phyloP scores from a whole-genome alignment of 2,329 filamentous ascomycete species.

The Ophiocordyceps camponoti-floridani region DNA sequence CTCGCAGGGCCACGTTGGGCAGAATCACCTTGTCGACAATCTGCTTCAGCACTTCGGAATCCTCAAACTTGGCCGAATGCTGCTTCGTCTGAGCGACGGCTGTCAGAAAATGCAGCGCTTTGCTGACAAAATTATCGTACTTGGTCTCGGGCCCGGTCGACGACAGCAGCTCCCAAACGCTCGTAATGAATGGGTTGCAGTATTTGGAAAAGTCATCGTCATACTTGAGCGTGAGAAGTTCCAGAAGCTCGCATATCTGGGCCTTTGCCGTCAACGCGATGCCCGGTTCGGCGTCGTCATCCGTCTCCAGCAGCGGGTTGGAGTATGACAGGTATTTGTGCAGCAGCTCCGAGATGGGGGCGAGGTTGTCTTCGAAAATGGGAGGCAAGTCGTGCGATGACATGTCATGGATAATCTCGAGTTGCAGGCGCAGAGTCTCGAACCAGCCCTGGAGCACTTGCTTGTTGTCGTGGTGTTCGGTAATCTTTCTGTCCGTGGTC shows the following conservation, averaged over 20 bases:
- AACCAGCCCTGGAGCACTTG: constrained; percentile 60
- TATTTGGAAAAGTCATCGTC: constrained; percentile 80
- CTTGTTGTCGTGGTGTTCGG: constrained; percentile 59
- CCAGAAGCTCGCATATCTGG: constrained; percentile 79
- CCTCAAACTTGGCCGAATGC: constrained; percentile 76
- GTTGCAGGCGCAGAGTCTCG: constrained; percentile 67
- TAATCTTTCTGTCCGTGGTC: constrained; percentile 54
- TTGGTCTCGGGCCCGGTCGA: constrained; percentile 75
- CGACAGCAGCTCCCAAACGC: constrained; percentile 81
- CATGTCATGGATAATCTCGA: constrained; percentile 89
- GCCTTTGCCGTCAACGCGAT: constrained; percentile 76
- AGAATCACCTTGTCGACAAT: constrained; percentile 93
- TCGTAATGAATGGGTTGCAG: constrained; percentile 70
- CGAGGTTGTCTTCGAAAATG: constrained; percentile 79
- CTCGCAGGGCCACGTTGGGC: constrained; percentile 78
- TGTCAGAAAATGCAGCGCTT: constrained; percentile 84
- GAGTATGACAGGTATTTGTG: constrained; percentile 89
- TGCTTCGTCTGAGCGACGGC: constrained; percentile 63
- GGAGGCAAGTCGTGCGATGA: constrained; percentile 95
- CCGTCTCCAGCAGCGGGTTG: constrained; percentile 64
- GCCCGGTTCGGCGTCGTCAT: constrained; percentile 80
- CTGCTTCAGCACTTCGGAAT: constrained; percentile 58
- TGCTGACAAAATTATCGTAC: constrained; percentile 87
- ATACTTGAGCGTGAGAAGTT: constrained; percentile 86
- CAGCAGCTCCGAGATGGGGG: constrained; percentile 57